Conservation (phyloP, 164 flowering plant genomes). For the Liriodendron chinense region DNA sequence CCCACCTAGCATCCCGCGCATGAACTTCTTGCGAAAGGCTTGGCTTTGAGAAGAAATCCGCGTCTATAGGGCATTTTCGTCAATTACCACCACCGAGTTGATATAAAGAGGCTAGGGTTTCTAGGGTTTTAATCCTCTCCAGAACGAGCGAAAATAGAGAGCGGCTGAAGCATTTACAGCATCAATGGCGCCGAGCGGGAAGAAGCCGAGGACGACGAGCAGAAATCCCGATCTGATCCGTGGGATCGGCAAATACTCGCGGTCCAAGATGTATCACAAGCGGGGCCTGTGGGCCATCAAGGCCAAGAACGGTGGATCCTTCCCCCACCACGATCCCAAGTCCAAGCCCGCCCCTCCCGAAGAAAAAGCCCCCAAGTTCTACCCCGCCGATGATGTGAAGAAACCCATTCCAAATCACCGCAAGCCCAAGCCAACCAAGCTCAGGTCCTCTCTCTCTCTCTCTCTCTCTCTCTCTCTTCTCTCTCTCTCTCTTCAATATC, state of each 20-base stretch:
- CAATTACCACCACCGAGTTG: background rate
- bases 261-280: constrained; percentile 89
- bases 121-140: background rate
- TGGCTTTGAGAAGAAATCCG: background rate
- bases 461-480: background rate
- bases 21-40: too few species aligned
- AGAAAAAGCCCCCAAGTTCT: constrained; percentile 67
- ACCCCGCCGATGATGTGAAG: constrained; percentile 86
- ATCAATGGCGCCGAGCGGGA: constrained; percentile 51
- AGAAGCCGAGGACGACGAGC: constrained; percentile 17
- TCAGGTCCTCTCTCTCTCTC: constrained; percentile 13
- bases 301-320: constrained; percentile 83
- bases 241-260: constrained; percentile 61
- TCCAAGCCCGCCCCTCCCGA: constrained; percentile 19
- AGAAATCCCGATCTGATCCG: constrained; percentile 68
- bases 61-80: background rate
- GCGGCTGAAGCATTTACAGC: background rate
- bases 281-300: constrained; percentile 92
- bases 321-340: constrained; percentile 56
- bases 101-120: background rate
- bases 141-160: background rate
- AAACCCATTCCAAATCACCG: constrained; percentile 67
- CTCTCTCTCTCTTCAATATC: too few species aligned
- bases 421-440: constrained; percentile 37
- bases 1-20: too few species aligned